Base-by-base conservation (phyloP, 148 eudicot genomes). In the Rhododendron simsii region DNA sequence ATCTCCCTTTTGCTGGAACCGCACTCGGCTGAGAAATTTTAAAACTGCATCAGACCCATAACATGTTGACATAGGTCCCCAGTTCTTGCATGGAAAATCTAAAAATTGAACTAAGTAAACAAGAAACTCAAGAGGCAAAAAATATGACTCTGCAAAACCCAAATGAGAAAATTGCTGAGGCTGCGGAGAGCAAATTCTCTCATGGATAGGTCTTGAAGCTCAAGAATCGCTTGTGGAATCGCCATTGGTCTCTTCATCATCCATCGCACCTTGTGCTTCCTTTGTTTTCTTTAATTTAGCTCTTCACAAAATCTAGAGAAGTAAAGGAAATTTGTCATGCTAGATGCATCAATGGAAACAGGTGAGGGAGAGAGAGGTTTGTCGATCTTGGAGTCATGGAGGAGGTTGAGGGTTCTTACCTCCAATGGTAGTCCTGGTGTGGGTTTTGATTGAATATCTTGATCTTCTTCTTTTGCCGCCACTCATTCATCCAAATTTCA, bases 191-290 rank as follows among this genome's bases (percentile, higher is more conserved):
- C 45, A 55, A 69, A 51, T 55, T 81, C 83, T 55, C 65, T 81
- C 37, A 35, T 41, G 83, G 83, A 14, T 53, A 18, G 44, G 67
- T 81, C 26, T 55, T 51, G 83, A 51, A 81, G 83, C 65, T 81
- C 45, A 41, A 81, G 33, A 63, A 81, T 81, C 28, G 35, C 83
- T 81, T 53, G 67, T 15, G 83, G 83, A 63, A 82, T 82, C 4
- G 55, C 84, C 84, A 82, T 82, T n/a, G 84, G 76, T 14, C 76
- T 39, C 84, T 63, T 63, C 84, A 82, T 82, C 84, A 79, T 45
- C 81, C 75, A 63, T 2, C 76, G 84, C 35, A 82, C 23, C 65
- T 63, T 63, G 76, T 63, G 84, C 30, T 82, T 82, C 75, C 23
- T 82, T 44, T 18, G 4, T 63, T 82, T 61, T 23, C 8, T 51